Evolutionary conservation across 2,329 filamentous ascomycete species (phyloP), one percentile per base, ranked within the genome.

Genomic region (Fulvia fulva): DNA sequence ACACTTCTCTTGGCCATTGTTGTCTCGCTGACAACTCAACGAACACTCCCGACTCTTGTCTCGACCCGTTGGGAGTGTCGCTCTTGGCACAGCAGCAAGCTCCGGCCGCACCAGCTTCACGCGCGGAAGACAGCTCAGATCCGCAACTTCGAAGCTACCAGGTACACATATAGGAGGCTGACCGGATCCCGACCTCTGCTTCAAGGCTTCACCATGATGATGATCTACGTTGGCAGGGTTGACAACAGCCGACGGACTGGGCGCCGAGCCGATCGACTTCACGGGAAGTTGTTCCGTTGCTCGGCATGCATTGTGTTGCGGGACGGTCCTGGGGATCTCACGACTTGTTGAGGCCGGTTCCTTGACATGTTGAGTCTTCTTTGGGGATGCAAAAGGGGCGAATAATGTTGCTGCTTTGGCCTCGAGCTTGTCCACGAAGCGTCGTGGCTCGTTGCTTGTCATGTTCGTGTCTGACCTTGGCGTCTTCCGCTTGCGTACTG

Each of bases 41-140:
- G 66, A 67, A 37, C 65, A 67, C 16, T 30, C 46, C 32, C 61
- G 58, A 28, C 6, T 16, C 14, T 26, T 45, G 14, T 54, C 41
- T 41, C 14, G 50, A 23, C 16, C 8, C 41, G 21, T 26, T 23
- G 34, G n/a, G 50, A 25, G 11, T 46, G 21, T 16, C 51, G 58
- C 43, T 59, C 51, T 19, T 56, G 66, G 63, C 14, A 68, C 56
- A 43, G 63, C 62, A n/a, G 69, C 68, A 25, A 65, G 56, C 19
- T 67, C 63, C n/a, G 70, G 69, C 46, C 65, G 67, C 5, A 70
- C 61, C n/a, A 69, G 57, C 23, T 62, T 57, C 2, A 70, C 64
- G 25, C 59, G 61, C 11, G 68, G 69, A 34, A 71, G 53, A 19
- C 60, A 60, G 55, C 58, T 53, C 30, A 64, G 51, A 45, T 63